Base-by-base conservation (phyloP, 2,329 filamentous ascomycete genomes). In the Aspergillus carbonarius region DNA sequence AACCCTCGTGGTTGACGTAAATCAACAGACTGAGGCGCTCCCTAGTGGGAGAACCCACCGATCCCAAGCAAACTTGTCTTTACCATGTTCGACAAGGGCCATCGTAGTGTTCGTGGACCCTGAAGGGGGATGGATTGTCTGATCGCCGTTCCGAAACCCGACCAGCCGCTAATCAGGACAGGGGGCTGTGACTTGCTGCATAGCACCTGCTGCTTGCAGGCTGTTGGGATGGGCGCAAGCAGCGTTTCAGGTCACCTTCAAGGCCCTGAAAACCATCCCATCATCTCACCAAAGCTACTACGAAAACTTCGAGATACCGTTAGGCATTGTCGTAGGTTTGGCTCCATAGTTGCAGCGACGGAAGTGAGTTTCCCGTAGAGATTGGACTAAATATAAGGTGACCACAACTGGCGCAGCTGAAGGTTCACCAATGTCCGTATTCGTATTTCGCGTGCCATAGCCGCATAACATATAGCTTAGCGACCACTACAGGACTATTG, bases 101-200 rank as follows among this genome's bases (percentile, higher is more conserved):
- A 30, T 18, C 25, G n/a, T 17, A 30, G 40, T 32, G 37, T 32
- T 42, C 51, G 51, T 54, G 51, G 37, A 54, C 51, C 37, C 51
- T 54, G 51, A 54, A 42, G 50, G 27, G 15, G 35, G 25, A 44
- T 40, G 32, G 51, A 44, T 40, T 42, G 51, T 54, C 40, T 42
- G 51, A 44, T 54, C 51, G 51, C 39, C 51, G 15, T 42, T 40
- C 51, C 51, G 50, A 53, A 42, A 40, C 50, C 37, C 50, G 50
- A 53, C 50, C 25, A 39, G 50, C 15, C 50, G 25, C 37, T 40
- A 53, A 39, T 53, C 37, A 15, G 37, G 23, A 27, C 50, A 42
- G 39, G 39, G 39, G 39, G 39, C 39, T 42, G 8, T 32, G 30
- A 32, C 30, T 32, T 32, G 30, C 30, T 9, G n/a, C n/a, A n/a